Evolutionary conservation across 441 rosid genomes (phyloP), one percentile per base, ranked within the genome.

Genomic region (Geranium incanum): DNA sequence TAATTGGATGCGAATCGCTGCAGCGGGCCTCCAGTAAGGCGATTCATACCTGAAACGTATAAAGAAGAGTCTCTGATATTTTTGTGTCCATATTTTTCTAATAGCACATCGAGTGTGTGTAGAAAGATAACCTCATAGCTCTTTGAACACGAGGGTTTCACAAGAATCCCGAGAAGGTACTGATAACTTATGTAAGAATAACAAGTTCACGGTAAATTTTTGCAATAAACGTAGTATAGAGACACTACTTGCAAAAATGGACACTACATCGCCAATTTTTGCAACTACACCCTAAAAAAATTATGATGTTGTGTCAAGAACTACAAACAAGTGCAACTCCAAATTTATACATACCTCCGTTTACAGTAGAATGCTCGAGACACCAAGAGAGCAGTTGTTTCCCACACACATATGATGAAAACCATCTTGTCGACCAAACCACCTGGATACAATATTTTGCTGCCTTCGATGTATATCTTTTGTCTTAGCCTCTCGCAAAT

Each of bases 371-470:
- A 80, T 84, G 87, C 74, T 89, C 94, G 8, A 90, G 94, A 78
- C 89, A 87, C 98, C 94, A 90, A 4, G 90, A 80, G 69, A 93
- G 85, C 36, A 93, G 96, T 77, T 93, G 97, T 80, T 93, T 95
- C 9, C 95, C 92, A 57, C 90, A 88, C 97, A 1, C 91, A 89
- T 72, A 88, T 93, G 67, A 93, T 82, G 69, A 90, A 93, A 38
- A 87, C 81, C 95, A 93, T 88, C 82, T 86, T 88, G 71, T 89
- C 95, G 60, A 93, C 79, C 65, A 85, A 73, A 45, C 88, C 80
- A 59, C 85, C 86, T 0, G 19, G 85, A 72, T 77, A 79, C 79
- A 93, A 73, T 41, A 93, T 80, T 11, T 66, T 76, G 82, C 97
- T 86, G 72, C 83, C 86, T 11, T 77, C 39, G 69, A 89, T 88